A percentile compares a stretch with the other conserved stretches of the same genome.
Conservation (phyloP, 2,329 filamentous ascomycete genomes). For the Colletotrichum simmondsii region DNA sequence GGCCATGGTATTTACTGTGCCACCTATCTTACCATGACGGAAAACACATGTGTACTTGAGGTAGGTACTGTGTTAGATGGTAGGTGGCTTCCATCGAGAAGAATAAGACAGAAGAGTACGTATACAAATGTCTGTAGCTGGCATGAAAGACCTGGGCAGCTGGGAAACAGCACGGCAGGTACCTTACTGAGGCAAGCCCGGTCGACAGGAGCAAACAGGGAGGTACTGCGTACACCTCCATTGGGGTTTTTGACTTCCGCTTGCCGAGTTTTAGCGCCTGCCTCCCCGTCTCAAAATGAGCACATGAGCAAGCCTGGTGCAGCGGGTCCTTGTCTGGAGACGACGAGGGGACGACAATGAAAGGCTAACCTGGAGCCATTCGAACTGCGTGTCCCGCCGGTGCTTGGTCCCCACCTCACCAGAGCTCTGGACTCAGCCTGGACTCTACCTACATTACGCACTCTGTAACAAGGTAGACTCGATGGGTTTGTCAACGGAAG, state of each 20-base stretch:
- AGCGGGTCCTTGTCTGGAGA: conserved; percentile 46
- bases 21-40: too few relatives aligned
- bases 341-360: conserved; percentile 24
- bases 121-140: neutral
- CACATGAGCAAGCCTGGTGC: conserved; percentile 59
- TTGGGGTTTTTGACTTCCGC: conserved; percentile 43
- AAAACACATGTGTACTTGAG: too few relatives aligned
- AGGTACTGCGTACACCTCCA: conserved; percentile 2
- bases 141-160: neutral
- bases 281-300: conserved; percentile 53
- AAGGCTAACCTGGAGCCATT: conserved; percentile 31
- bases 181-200: too few relatives aligned
- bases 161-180: neutral
- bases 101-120: neutral
- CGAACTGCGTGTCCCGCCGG: conserved; percentile 4
- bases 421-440: neutral
- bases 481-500: neutral
- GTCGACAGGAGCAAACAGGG: conserved; percentile 1
- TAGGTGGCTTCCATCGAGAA: neutral
- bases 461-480: neutral
- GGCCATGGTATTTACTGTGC: too few relatives aligned
- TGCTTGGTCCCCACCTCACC: neutral
- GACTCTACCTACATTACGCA: neutral
- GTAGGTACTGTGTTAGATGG: too few relatives aligned
- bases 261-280: conserved; percentile 53